Conservation (phyloP, 1,139 yeast genomes). For the Blastobotrys serpentis region DNA sequence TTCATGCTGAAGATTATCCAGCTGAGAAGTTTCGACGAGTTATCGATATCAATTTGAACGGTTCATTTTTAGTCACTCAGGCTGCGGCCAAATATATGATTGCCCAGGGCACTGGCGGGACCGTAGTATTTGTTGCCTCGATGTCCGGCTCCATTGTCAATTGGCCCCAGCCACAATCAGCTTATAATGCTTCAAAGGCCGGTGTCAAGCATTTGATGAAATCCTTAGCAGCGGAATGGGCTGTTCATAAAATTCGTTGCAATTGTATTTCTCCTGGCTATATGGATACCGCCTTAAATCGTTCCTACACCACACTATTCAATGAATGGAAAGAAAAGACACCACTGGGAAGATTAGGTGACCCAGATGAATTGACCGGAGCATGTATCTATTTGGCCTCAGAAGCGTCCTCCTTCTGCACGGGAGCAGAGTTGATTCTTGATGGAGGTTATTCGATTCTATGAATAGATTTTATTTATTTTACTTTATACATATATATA, state of each 20-base stretch:
- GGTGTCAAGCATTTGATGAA: slow-evolving; percentile 56
- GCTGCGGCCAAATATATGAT: slow-evolving; percentile 75
- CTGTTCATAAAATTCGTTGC: slow-evolving; percentile 51
- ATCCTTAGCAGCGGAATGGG: slow-evolving; percentile 60
- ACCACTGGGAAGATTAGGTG: slow-evolving; percentile 67
- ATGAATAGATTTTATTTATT: slow-evolving; percentile 8
- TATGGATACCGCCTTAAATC: slow-evolving; percentile 56
- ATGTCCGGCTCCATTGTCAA: slow-evolving; percentile 67
- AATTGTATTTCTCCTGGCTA: slow-evolving; percentile 60
- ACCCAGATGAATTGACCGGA: slow-evolving; percentile 66
- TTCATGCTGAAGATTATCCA: slow-evolving; percentile 79
- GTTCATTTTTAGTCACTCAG: slow-evolving; percentile 69
- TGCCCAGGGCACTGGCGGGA: slow-evolving; percentile 47
- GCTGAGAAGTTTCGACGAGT: slow-evolving; percentile 71
- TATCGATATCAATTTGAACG: slow-evolving; percentile 73
- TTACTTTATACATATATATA: too few species aligned
- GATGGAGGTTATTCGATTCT: slow-evolving; percentile 61
- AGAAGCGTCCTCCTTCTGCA: slow-evolving; percentile 62
- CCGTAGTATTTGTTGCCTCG: slow-evolving; percentile 57
- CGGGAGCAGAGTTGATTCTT: slow-evolving; percentile 63
- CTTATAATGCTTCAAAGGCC: slow-evolving; percentile 60
- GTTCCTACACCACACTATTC: slow-evolving; percentile 49
- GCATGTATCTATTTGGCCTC: slow-evolving; percentile 66
- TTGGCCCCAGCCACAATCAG: slow-evolving; percentile 62
- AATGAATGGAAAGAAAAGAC: slow-evolving; percentile 58